These are phyloP conservation scores for Pestalotiopsis sp. DNA, from an alignment of 2,329 filamentous ascomycete species.

Conservation along the genomic window DNA sequence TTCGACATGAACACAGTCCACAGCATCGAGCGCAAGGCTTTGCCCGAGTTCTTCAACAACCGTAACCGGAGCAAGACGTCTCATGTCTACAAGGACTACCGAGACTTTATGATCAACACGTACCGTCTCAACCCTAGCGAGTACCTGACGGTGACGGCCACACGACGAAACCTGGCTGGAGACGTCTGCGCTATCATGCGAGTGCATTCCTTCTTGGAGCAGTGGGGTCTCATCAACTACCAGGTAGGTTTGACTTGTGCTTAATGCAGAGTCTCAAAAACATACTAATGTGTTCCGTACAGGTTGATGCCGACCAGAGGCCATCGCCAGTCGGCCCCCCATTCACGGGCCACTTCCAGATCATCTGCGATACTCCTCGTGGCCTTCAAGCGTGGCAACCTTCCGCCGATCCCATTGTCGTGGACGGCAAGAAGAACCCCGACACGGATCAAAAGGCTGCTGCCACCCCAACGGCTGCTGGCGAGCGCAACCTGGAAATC, in stretches of 20 bases:
- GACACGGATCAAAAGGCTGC: slow-evolving; percentile 77
- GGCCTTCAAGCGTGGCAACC: slow-evolving; percentile 96
- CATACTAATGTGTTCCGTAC: slow-evolving; percentile 4
- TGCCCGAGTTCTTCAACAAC: slow-evolving; percentile 98
- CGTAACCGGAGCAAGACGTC: slow-evolving; percentile 98
- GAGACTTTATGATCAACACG: slow-evolving; percentile 99
- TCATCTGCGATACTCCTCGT: slow-evolving; percentile 92
- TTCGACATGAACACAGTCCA: slow-evolving; percentile 97
- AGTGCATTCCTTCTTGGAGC: slow-evolving; percentile 95
- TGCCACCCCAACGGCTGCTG: slow-evolving; percentile 68
- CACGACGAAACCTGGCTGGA: slow-evolving; percentile 89
- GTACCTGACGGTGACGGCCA: slow-evolving; percentile 96
- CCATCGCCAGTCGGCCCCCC: slow-evolving; percentile 95
- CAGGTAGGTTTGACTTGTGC: slow-evolving; percentile 63
- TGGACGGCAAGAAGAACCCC: slow-evolving; percentile 61
- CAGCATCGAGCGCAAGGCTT: slow-evolving; percentile 87
- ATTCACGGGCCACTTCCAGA: slow-evolving; percentile 95
- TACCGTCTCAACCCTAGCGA: slow-evolving; percentile 95
- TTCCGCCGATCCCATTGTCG: slow-evolving; percentile 71
- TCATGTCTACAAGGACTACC: slow-evolving; percentile 97
- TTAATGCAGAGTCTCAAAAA: slow-evolving; percentile 11
- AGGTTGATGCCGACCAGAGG: slow-evolving; percentile 95
- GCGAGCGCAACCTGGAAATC: slow-evolving; percentile 88
- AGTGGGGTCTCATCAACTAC: slow-evolving; percentile 99
- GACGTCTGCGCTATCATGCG: slow-evolving; percentile 99